Conservation (phyloP, 2,329 filamentous ascomycete genomes). For the Paraphaeosphaeria sporulosa region DNA sequence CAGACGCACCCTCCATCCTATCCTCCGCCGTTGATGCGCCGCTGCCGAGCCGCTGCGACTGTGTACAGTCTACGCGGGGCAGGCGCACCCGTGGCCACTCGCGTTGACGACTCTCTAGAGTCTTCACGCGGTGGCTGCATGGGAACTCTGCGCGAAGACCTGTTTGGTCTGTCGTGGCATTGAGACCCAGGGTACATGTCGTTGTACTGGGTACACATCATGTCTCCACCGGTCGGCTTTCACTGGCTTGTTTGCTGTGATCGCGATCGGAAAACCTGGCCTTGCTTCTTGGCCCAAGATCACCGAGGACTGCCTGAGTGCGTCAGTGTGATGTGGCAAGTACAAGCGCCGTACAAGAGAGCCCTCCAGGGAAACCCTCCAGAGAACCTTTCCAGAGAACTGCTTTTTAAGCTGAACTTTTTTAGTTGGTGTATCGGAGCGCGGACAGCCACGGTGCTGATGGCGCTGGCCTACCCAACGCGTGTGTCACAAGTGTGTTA, state of each 20-base stretch:
- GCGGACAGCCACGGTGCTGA: background rate
- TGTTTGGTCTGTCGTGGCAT: background rate
- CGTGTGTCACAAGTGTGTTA: background rate
- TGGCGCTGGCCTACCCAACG: background rate
- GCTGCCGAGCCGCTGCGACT: background rate
- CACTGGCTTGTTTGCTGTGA: background rate
- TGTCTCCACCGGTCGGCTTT: background rate
- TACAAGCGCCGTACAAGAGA: background rate
- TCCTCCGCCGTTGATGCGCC: conserved; percentile 18
- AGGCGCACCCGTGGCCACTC: conserved; percentile 10
- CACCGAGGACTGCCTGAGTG: background rate
- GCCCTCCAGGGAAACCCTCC: too few species aligned
- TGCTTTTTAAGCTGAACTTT: background rate
- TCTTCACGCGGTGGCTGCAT: background rate
- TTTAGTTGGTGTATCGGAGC: background rate
- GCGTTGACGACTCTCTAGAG: background rate
- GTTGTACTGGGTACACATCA: conserved; percentile 3
- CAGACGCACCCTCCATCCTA: conserved; percentile 27
- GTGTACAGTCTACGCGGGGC: conserved; percentile 14
- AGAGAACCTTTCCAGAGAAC: background rate
- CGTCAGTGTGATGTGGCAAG: background rate
- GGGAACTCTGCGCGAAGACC: background rate
- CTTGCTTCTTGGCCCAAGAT: background rate
- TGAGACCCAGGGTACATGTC: background rate
- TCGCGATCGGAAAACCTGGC: background rate